Evolutionary conservation across 805 yeast genomes (phyloP).

Genomic region (Komagataella populi): DNA sequence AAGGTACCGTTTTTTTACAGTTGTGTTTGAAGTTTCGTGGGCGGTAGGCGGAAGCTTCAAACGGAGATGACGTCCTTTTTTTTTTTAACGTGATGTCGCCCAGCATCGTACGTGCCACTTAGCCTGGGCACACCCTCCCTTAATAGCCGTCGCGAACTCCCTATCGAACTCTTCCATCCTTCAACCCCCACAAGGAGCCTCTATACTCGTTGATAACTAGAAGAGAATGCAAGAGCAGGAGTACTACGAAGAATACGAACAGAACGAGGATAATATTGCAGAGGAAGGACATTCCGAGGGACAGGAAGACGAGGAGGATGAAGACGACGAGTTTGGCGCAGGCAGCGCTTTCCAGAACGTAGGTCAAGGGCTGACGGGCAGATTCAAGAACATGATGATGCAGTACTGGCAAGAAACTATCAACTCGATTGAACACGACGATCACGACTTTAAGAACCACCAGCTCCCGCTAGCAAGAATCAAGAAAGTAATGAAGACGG

Average conservation of each 20-base stretch:
- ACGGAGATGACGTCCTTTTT: neutral
- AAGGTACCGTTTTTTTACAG: neutral
- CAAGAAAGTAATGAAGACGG: constrained; percentile 96
- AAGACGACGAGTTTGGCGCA: constrained; percentile 19
- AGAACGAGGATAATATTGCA: constrained; percentile 4
- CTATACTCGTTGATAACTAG: constrained; percentile 4
- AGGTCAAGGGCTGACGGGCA: constrained; percentile 81
- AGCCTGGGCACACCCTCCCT: neutral
- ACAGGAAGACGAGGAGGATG: constrained; percentile 18
- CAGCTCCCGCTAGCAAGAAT: constrained; percentile 93
- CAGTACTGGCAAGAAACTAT: constrained; percentile 97
- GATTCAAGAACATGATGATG: constrained; percentile 79
- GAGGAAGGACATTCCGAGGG: constrained; percentile 10
- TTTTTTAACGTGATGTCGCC: neutral
- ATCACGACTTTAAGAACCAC: constrained; percentile 87
- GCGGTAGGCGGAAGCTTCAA: neutral
- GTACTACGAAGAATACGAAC: constrained; percentile 6
- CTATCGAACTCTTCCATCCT: neutral
- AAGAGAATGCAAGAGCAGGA: constrained; percentile 10
- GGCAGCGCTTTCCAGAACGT: constrained; percentile 49
- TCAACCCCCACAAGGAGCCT: neutral
- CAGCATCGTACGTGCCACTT: neutral
- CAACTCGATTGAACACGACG: constrained; percentile 75
- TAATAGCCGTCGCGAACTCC: neutral
- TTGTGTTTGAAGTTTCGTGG: neutral